A percentile compares a stretch with the other conserved stretches of the same genome.
phyloP scores from a whole-genome alignment of 2,329 filamentous ascomycete species.

The Hypomyces perniciosus region DNA sequence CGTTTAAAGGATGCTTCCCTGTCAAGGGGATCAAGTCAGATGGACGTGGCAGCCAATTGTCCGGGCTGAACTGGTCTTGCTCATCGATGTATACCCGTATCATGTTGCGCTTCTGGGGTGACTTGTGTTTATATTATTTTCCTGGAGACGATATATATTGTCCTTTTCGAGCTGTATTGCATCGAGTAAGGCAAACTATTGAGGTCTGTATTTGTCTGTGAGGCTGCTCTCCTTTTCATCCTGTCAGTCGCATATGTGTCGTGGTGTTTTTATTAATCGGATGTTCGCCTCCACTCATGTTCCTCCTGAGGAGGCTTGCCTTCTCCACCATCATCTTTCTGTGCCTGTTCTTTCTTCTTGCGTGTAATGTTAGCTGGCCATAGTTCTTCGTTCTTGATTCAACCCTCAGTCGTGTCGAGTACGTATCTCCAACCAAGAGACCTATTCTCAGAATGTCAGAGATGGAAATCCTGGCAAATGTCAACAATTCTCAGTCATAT shows the following conservation, averaged over 20 bases:
- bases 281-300: conserved; percentile 16
- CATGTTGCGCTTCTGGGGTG: conserved; percentile 17
- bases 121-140: conserved; percentile 29
- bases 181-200: conserved; percentile 33
- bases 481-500: too few species aligned
- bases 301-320: conserved; percentile 9
- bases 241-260: conserved; percentile 13
- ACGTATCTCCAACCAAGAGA: conserved; percentile 43
- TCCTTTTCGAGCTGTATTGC: conserved; percentile 38
- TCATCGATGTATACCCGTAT: conserved; percentile 17
- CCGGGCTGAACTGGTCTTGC: conserved; percentile 36
- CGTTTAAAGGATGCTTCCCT: too few species aligned
- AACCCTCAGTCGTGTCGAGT: conserved; percentile 43
- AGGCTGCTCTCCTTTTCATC: neutral
- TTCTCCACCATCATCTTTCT: conserved; percentile 14
- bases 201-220: conserved; percentile 29
- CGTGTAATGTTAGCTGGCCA: conserved; percentile 42
- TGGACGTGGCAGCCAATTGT: too few species aligned
- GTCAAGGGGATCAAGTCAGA: too few species aligned
- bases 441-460: conserved; percentile 36
- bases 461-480: conserved; percentile 36
- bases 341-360: conserved; percentile 19
- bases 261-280: conserved; percentile 19
- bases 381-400: conserved; percentile 40
- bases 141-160: conserved; percentile 32